Percentiles rank a stretch among this genome's conserved stretches.
These are phyloP conservation scores for Pichia inconspicua DNA, from an alignment of 1,139 yeast species.

Conservation along the genomic window DNA sequence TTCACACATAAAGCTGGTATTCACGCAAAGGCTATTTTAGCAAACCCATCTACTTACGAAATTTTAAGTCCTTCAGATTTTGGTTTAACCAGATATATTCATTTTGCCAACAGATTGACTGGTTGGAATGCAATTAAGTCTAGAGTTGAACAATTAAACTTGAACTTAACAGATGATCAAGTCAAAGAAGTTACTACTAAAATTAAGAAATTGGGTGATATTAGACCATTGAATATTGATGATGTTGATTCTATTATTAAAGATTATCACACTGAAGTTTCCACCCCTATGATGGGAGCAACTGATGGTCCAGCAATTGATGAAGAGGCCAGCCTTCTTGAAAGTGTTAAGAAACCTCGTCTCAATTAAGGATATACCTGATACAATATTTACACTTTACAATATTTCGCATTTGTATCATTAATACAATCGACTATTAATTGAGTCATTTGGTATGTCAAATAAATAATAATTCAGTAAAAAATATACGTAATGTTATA, in stretches of 20 bases:
- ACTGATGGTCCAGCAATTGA: constrained; percentile 24
- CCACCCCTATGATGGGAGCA: constrained; percentile 25
- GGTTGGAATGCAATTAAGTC: constrained; percentile 99
- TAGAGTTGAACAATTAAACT: constrained; percentile 93
- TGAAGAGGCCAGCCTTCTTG: constrained; percentile 19
- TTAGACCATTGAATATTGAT: constrained; percentile 88
- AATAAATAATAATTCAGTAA: constrained; percentile 1
- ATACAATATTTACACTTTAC: neutral
- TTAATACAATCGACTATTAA: neutral
- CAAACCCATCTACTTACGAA: constrained; percentile 97
- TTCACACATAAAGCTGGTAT: constrained; percentile 99
- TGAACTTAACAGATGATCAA: constrained; percentile 84
- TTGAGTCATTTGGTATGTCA: neutral
- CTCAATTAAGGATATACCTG: constrained; percentile 14
- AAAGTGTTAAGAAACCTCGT: constrained; percentile 27
- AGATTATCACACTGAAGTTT: constrained; percentile 65
- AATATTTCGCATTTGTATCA: neutral
- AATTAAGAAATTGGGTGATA: constrained; percentile 91
- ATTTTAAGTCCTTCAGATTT: constrained; percentile 91
- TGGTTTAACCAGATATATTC: constrained; percentile 91
- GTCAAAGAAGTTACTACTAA: constrained; percentile 89
- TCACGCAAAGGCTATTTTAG: constrained; percentile 97
- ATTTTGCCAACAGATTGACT: constrained; percentile 93
- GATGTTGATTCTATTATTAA: constrained; percentile 96
- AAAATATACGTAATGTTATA: neutral